Percentiles rank a stretch among this genome's conserved stretches.
phyloP scores from a whole-genome alignment of 345 rosid genomes.

The Punica granatum region DNA sequence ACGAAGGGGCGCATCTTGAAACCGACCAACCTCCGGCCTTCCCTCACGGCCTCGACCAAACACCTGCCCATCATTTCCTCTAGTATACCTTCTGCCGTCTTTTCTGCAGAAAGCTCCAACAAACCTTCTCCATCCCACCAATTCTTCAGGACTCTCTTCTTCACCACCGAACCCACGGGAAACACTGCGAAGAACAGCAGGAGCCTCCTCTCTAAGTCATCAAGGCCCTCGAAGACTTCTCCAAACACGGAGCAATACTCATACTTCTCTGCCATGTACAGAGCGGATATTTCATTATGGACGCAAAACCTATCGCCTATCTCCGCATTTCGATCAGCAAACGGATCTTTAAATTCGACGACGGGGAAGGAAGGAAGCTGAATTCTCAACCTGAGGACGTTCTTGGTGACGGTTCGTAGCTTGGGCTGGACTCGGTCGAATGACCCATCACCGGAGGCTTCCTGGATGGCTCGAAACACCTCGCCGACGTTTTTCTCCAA shows the following conservation, averaged over 20 bases:
- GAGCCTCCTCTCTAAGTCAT: neutral
- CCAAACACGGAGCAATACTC: neutral
- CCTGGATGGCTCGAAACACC: neutral
- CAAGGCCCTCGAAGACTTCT: neutral
- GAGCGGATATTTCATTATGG: neutral
- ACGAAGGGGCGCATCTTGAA: constrained; percentile 14
- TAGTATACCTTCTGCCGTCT: constrained; percentile 12
- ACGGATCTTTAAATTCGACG: neutral
- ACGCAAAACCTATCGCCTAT: neutral
- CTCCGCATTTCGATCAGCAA: neutral
- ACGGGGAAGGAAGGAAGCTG: neutral
- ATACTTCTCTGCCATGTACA: neutral
- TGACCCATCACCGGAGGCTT: neutral
- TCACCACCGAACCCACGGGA: neutral
- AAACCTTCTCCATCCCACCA: constrained; percentile 21
- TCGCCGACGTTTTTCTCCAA: neutral
- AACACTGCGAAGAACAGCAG: constrained; percentile 10
- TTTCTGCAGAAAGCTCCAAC: neutral
- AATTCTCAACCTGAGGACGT: no score
- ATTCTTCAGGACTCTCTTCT: constrained; percentile 5
- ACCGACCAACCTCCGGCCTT: neutral
- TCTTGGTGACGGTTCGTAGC: no score
- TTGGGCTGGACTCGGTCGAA: no score
- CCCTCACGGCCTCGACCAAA: neutral
- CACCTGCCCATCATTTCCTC: constrained; percentile 4